Base-by-base conservation (phyloP, 306 rosid genomes). In the Casuarina glauca region DNA sequence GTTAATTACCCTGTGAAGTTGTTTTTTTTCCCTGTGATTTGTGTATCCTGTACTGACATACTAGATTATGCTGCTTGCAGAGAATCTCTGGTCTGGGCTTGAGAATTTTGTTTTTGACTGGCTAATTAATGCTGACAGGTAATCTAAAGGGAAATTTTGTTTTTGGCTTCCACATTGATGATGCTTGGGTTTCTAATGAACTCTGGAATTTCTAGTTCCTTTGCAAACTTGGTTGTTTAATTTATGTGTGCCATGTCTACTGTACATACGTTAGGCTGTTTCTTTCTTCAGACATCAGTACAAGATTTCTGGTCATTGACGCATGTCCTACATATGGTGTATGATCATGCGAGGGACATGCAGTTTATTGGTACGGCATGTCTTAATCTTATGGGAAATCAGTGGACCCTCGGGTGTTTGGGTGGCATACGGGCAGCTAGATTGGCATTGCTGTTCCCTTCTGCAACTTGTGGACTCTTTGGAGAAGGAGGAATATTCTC, bases 71-170 rank as follows among this genome's bases (percentile, higher is more conserved):
- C 74, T 77, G 17, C 17, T 74, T 86, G 80, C 95, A 96, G 99
- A 96, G 91, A 96, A 91, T 70, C 96, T 96, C 85, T 96, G 99
- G 98, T 93, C 97, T 74, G 99, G 99, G 79, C 99, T 96, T 68
- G 99, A 96, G 82, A 93, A 93, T 88, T 96, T 96, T 83, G 99
- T 93, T 82, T 93, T 96, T 69, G 99, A 96, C 82, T 96, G 99
- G 99, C 87, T 96, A 76, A 96, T 96, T 74, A 96, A 93, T 84
- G 99, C 98, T 74, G 98, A 96, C 85, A 90, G 98, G 99, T 96
- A 87, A 82, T 77, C 68, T 45, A 26, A 26, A 26, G 32, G 32
- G 32, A 43, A 2, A 11, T 61, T 61, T 50, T 26, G 62, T 64
- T 39, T 52, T 49, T 5, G 43, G 55, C 48, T 79, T 41, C 38